These are phyloP conservation scores for Kwoniella bestiolae DNA, from an alignment of 768 basidiomycete genomes.

Conservation along the genomic window DNA sequence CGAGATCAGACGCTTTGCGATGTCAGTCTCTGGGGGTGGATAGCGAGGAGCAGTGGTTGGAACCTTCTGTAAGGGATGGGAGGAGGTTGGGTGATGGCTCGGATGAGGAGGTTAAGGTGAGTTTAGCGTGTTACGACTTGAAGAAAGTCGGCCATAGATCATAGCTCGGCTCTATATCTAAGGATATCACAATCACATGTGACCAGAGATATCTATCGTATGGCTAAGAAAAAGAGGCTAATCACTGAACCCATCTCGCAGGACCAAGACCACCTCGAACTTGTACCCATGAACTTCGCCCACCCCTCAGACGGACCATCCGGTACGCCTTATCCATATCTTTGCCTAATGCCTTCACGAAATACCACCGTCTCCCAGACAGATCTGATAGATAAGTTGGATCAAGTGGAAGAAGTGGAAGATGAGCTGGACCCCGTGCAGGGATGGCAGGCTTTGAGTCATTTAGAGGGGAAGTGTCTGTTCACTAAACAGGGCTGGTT, in stretches of 20 bases:
- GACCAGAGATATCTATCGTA: no score
- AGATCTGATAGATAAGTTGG: constrained; percentile 1
- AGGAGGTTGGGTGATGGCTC: constrained; percentile 31
- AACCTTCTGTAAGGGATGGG: background rate
- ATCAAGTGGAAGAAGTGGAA: constrained; percentile 27
- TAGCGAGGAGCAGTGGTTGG: constrained; percentile 29
- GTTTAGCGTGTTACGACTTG: no score
- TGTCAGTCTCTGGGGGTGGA: constrained; percentile 26
- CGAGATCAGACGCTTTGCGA: constrained; percentile 39
- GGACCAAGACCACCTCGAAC: constrained; percentile 27
- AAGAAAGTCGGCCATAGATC: no score
- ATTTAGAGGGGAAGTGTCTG: constrained; percentile 51
- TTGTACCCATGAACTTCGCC: constrained; percentile 41
- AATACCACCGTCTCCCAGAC: constrained; percentile 36
- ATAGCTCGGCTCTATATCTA: no score
- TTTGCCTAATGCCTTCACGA: constrained; percentile 48
- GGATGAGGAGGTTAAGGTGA: background rate
- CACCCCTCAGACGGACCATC: constrained; percentile 18
- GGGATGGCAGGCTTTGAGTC: constrained; percentile 45
- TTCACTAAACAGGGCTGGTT: constrained; percentile 62
- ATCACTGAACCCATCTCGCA: no score
- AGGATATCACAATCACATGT: no score
- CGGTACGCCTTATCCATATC: constrained; percentile 37
- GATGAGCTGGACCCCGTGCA: constrained; percentile 42
- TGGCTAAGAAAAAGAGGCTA: no score